Evolutionary conservation across 2,329 filamentous ascomycete genomes (phyloP).

Genomic region (Myotisia sp.): DNA sequence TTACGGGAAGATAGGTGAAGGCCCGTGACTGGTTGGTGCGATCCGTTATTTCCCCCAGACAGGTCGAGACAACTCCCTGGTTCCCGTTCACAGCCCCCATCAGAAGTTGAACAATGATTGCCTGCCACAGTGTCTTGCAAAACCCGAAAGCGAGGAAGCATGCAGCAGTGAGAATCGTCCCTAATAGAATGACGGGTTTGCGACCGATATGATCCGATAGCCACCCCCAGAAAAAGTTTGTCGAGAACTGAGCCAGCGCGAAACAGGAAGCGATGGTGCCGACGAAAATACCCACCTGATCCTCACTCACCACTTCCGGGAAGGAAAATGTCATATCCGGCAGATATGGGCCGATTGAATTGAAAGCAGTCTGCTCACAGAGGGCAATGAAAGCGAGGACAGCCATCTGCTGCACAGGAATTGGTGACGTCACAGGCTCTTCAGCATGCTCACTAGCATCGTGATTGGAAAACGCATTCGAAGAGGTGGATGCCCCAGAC

Average conservation of each 20-base stretch:
- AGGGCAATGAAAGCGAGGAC: slow-evolving; percentile 79
- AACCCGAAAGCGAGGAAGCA: slow-evolving; percentile 84
- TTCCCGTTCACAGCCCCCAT: slow-evolving; percentile 96
- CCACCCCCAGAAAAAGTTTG: slow-evolving; percentile 85
- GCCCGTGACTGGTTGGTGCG: slow-evolving; percentile 84
- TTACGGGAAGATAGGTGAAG: slow-evolving; percentile 85
- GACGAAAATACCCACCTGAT: slow-evolving; percentile 70
- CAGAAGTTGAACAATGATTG: slow-evolving; percentile 67
- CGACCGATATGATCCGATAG: slow-evolving; percentile 64
- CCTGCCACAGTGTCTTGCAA: slow-evolving; percentile 67
- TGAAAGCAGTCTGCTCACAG: slow-evolving; percentile 88
- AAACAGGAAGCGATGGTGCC: slow-evolving; percentile 83
- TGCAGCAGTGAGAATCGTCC: slow-evolving; percentile 64
- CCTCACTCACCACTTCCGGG: slow-evolving; percentile 60
- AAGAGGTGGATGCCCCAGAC: slow-evolving; percentile 29
- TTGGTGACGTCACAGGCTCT: slow-evolving; percentile 42
- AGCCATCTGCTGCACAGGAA: slow-evolving; percentile 69
- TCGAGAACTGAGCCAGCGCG: slow-evolving; percentile 78
- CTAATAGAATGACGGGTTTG: slow-evolving; percentile 68
- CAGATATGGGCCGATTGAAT: slow-evolving; percentile 89
- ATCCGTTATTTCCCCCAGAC: slow-evolving; percentile 87
- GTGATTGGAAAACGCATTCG: slow-evolving; percentile 12
- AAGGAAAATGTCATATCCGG: slow-evolving; percentile 84
- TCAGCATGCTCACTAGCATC: neutral
- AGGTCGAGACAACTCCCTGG: slow-evolving; percentile 83